phyloP scores from a whole-genome alignment of 129 eudicot genomes.

The Helianthus annuus region DNA sequence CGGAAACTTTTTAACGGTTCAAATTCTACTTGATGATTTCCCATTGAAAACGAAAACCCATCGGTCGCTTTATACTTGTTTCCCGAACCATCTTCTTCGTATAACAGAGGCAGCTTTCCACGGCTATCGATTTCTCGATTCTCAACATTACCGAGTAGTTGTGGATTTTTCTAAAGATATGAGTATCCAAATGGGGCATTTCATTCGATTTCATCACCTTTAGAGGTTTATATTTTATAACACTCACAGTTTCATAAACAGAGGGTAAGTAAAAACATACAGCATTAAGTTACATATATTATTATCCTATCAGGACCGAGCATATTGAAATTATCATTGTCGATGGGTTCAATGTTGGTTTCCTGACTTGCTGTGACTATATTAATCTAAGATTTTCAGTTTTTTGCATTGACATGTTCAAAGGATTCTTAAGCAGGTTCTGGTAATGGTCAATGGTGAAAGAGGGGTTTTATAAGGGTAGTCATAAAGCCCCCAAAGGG shows the following conservation, averaged over 20 bases:
- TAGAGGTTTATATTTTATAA: background rate
- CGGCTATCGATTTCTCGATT: background rate
- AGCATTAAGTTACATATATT: constrained; percentile 17
- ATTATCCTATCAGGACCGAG: background rate
- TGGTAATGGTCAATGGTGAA: too few species aligned
- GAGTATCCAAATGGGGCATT: constrained; percentile 32
- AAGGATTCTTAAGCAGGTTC: too few species aligned
- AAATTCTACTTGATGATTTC: constrained; percentile 26
- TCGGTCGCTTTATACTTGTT: background rate
- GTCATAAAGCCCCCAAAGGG: too few species aligned
- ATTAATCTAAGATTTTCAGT: constrained; percentile 30
- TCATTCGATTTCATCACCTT: constrained; percentile 1
- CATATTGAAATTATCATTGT: constrained; percentile 31
- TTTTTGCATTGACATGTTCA: constrained; percentile 23
- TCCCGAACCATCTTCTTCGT: constrained; percentile 30
- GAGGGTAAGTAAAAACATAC: background rate
- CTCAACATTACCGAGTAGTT: constrained; percentile 19
- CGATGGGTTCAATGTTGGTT: constrained; percentile 33
- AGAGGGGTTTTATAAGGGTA: too few species aligned
- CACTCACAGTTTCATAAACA: background rate
- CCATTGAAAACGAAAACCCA: background rate
- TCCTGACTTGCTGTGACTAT: constrained; percentile 12
- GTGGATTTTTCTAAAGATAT: constrained; percentile 13
- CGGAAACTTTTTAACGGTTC: constrained; percentile 23
- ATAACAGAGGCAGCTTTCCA: constrained; percentile 20